Evolutionary conservation across 306 rosid genomes (phyloP).

Genomic region (Prunus padus): DNA sequence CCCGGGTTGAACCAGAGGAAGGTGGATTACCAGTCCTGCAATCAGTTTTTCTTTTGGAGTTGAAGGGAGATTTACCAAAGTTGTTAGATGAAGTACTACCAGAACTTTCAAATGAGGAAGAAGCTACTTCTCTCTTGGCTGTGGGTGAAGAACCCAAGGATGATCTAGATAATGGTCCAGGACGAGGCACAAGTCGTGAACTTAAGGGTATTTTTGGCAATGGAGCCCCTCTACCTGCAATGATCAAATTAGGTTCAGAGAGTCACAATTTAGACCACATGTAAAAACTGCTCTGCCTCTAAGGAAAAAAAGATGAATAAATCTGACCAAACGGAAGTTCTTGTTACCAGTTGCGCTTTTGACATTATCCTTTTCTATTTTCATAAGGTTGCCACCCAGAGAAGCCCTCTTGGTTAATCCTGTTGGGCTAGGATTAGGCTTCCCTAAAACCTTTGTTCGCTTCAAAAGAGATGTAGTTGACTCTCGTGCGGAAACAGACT

Average conservation of each 20-base stretch:
- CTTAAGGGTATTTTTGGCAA: slow-evolving; percentile 46
- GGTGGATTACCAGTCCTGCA: slow-evolving; percentile 35
- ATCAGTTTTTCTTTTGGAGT: slow-evolving; percentile 43
- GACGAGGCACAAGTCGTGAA: slow-evolving; percentile 44
- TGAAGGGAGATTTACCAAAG: slow-evolving; percentile 44
- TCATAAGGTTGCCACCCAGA: slow-evolving; percentile 40
- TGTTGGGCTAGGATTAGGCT: slow-evolving; percentile 52
- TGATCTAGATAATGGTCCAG: slow-evolving; percentile 35
- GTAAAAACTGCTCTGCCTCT: neutral
- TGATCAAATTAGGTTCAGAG: slow-evolving; percentile 14
- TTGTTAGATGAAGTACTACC: slow-evolving; percentile 38
- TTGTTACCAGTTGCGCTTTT: slow-evolving; percentile 55
- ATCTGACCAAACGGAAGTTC: slow-evolving; percentile 25
- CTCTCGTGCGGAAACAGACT: slow-evolving; percentile 46
- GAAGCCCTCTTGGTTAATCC: slow-evolving; percentile 66
- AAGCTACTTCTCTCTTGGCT: slow-evolving; percentile 40
- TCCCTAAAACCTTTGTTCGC: slow-evolving; percentile 52
- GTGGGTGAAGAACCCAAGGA: slow-evolving; percentile 42
- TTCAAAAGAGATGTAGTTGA: slow-evolving; percentile 40
- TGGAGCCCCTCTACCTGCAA: slow-evolving; percentile 57
- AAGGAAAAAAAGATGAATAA: slow-evolving; percentile 17
- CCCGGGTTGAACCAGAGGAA: slow-evolving; percentile 42
- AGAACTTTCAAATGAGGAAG: slow-evolving; percentile 43
- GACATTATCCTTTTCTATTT: slow-evolving; percentile 45
- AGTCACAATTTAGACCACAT: slow-evolving; percentile 17